These are phyloP conservation scores for Alternaria dauci DNA, from an alignment of 2,329 filamentous ascomycete species.

Conservation along the genomic window DNA sequence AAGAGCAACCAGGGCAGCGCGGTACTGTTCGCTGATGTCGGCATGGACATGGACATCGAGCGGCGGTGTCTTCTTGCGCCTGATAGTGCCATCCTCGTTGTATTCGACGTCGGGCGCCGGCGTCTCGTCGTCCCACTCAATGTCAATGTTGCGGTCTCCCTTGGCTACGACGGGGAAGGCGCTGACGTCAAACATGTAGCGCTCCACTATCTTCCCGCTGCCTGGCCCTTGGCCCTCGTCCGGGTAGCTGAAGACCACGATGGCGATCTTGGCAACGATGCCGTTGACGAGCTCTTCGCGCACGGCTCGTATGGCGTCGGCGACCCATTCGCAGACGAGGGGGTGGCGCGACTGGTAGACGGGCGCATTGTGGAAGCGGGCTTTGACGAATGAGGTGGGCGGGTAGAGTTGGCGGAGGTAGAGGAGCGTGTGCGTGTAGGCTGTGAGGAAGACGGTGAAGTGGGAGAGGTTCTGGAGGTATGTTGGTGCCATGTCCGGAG, in stretches of 20 bases:
- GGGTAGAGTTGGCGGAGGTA: conserved; percentile 86
- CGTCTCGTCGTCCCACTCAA: conserved; percentile 51
- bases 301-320: conserved; percentile 78
- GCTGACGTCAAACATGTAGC: conserved; percentile 68
- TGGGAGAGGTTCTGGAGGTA: conserved; percentile 66
- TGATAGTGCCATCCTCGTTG: conserved; percentile 11
- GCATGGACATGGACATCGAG: conserved; percentile 41
- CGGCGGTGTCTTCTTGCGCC: conserved; percentile 19
- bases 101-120: conserved; percentile 16
- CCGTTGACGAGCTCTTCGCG: conserved; percentile 70
- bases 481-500: conserved; percentile 36
- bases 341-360: conserved; percentile 88
- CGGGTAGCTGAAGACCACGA: conserved; percentile 63
- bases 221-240: conserved; percentile 16
- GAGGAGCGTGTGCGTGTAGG: conserved; percentile 85
- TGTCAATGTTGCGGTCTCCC: conserved; percentile 60
- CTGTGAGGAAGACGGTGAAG: conserved; percentile 81
- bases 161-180: conserved; percentile 61
- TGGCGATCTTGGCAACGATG: conserved; percentile 62
- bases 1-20: conserved; percentile 71
- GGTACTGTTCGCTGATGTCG: conserved; percentile 76
- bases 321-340: conserved; percentile 84
- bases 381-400: conserved; percentile 75
- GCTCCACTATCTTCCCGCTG: conserved; percentile 63
- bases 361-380: conserved; percentile 82